phyloP scores from a whole-genome alignment of 495 filamentous ascomycete genomes.

The Lasiosphaeria hispida region DNA sequence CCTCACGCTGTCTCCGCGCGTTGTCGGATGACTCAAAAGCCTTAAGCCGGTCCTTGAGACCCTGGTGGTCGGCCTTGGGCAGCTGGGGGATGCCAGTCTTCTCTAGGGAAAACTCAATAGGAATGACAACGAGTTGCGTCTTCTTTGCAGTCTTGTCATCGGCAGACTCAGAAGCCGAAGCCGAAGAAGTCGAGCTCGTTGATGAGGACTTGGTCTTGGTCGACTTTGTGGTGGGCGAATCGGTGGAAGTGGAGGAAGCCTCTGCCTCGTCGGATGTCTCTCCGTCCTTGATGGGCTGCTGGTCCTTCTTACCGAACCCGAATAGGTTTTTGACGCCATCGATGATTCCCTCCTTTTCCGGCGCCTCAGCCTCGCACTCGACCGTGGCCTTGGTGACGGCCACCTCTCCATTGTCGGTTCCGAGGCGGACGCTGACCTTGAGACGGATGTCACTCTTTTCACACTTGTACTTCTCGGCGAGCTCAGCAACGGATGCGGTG shows the following conservation, averaged over 20 bases:
- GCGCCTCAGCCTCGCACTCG: slow-evolving; percentile 73
- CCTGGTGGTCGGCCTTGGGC: slow-evolving; percentile 55
- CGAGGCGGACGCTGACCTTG: slow-evolving; percentile 72
- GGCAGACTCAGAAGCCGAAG: slow-evolving; percentile 41
- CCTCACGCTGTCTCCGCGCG: slow-evolving; percentile 73
- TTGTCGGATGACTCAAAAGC: slow-evolving; percentile 83
- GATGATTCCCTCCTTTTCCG: slow-evolving; percentile 73
- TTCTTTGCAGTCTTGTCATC: slow-evolving; percentile 49
- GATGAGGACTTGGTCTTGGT: slow-evolving; percentile 31
- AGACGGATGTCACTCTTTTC: slow-evolving; percentile 71
- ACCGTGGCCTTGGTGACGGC: slow-evolving; percentile 72
- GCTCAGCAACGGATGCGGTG: slow-evolving; percentile 71
- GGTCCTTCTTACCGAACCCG: slow-evolving; percentile 85
- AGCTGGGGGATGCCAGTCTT: slow-evolving; percentile 59
- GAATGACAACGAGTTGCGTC: slow-evolving; percentile 69
- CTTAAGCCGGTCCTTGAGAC: slow-evolving; percentile 68
- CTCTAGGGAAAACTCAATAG: slow-evolving; percentile 61
- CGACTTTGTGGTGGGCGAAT: slow-evolving; percentile 31
- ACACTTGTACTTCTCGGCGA: slow-evolving; percentile 76
- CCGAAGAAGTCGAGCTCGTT: slow-evolving; percentile 45
- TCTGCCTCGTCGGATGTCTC: slow-evolving; percentile 48
- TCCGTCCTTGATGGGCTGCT: slow-evolving; percentile 69
- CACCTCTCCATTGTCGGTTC: slow-evolving; percentile 73
- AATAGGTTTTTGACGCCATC: slow-evolving; percentile 95
- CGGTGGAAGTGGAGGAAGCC: slow-evolving; percentile 26